phyloP scores from a whole-genome alignment of 1,139 yeast genomes.

The Candida sanyaensis region DNA sequence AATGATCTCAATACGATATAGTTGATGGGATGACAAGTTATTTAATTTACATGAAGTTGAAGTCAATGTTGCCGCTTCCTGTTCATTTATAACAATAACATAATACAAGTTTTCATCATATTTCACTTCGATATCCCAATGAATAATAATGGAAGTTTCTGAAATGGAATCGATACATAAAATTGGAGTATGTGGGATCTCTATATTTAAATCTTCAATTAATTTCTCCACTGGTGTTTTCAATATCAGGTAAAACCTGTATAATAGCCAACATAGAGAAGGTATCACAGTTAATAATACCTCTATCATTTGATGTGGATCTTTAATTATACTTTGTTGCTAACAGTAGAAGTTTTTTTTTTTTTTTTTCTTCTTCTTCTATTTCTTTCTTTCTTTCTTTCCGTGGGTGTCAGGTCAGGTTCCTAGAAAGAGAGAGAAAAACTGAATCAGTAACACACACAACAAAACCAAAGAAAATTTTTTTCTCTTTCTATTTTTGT shows the following conservation, averaged over 20 bases:
- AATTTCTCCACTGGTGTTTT: conserved; percentile 40
- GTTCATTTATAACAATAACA: conserved; percentile 36
- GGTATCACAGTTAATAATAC: conserved; percentile 44
- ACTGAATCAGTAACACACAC: no score
- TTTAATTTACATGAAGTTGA: conserved; percentile 40
- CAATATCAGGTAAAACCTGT: conserved; percentile 38
- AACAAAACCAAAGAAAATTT: neutral
- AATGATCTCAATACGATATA: conserved; percentile 40
- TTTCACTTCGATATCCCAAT: conserved; percentile 42
- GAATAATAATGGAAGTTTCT: conserved; percentile 33
- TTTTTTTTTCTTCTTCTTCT: neutral
- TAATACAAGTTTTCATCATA: conserved; percentile 39
- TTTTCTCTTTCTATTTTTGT: no score
- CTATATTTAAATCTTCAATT: conserved; percentile 38
- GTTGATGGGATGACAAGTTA: conserved; percentile 28
- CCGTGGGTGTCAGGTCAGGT: neutral
- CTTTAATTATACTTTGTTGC: neutral
- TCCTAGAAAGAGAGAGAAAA: neutral
- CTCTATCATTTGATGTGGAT: conserved; percentile 32
- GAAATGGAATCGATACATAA: conserved; percentile 43
- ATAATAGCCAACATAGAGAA: conserved; percentile 43
- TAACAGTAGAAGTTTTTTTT: neutral
- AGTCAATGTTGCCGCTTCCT: conserved; percentile 41
- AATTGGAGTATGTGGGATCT: conserved; percentile 44
- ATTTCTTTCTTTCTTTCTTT: no score